Base-by-base conservation (phyloP, 1,284 basidiomycete genomes). In the Takashimella tepidaria region DNA sequence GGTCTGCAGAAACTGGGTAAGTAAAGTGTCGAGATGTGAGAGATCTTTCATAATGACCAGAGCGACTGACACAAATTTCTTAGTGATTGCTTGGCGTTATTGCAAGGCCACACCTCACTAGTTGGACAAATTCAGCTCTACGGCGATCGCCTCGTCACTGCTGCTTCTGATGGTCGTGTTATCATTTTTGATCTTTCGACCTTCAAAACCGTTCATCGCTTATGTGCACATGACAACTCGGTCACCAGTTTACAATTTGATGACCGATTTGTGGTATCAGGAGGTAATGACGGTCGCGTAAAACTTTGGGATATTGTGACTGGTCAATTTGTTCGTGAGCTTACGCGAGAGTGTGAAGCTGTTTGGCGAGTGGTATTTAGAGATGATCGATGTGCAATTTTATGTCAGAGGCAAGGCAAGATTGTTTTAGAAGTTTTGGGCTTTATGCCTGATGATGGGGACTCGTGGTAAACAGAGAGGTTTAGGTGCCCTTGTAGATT, bases 81-180 rank as follows among this genome's bases (percentile, higher is more conserved):
- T 61, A 91, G 89, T 20, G 80, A 86, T 60, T 92, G 90, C 66
- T 72, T 89, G 5, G 91, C 92, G 3, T 80, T 95, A 10, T 81
- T 98, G 0, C 89, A 92, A 72, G 93, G 90, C 2, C 95, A 98
- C 72, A 93, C 92, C 0, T 88, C 90, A 2, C 85, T 98, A 49
- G 92, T 98, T 8, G 95, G 92, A 59, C 90, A 95, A 69, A 80
- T 98, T 22, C 92, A 96, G 71, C 81, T 98, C 47, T 84, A 83
- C 2, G 81, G 81, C 51, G 80, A 79, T 61, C 78, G 87, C 24
- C 84, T 98, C 52, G 86, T 87, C 43, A 96, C 92, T 0, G 93
- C 92, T 46, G 92, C 91, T 19, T 92, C 92, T 1, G 93, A 97
- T 67, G 95, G 95, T 1, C 84, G 91, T 0, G 88, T 98, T 40